These are phyloP conservation scores for Yamadazyma scolyti DNA, from an alignment of 805 yeast species.

Conservation along the genomic window DNA sequence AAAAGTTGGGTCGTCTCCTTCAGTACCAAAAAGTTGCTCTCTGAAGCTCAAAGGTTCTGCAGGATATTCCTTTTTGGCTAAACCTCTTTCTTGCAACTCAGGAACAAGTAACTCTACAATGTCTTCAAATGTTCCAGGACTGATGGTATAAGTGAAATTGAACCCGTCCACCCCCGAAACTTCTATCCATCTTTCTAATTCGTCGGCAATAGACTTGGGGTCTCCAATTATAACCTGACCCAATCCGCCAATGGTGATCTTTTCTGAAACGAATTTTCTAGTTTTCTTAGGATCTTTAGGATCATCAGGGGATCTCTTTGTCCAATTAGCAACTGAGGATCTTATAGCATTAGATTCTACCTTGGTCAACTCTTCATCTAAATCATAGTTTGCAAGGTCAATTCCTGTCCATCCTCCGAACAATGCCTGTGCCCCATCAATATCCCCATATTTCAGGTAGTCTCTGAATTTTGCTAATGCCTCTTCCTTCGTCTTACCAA, in stretches of 20 bases:
- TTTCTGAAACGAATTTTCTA: conserved; percentile 23
- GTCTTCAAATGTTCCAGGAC: conserved; percentile 34
- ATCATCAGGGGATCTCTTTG: conserved; percentile 25
- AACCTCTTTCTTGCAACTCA: conserved; percentile 31
- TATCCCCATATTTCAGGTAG: conserved; percentile 28
- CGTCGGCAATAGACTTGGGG: conserved; percentile 35
- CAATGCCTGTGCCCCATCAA: conserved; percentile 38
- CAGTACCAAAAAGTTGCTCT: conserved; percentile 31
- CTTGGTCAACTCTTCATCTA: conserved; percentile 25
- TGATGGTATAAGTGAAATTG: conserved; percentile 34
- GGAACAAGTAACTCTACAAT: conserved; percentile 35
- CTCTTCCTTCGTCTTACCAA: conserved; percentile 41
- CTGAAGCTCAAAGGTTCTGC: conserved; percentile 31
- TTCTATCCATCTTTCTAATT: conserved; percentile 35
- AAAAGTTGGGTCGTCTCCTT: conserved; percentile 16
- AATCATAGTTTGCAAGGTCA: conserved; percentile 30
- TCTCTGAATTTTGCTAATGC: conserved; percentile 36
- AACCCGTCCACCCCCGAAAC: conserved; percentile 42
- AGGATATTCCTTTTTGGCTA: conserved; percentile 34
- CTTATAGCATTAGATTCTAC: conserved; percentile 31
- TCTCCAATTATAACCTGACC: conserved; percentile 35
- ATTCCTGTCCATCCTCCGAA: conserved; percentile 42
- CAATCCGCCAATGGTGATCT: conserved; percentile 22
- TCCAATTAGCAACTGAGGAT: conserved; percentile 29
- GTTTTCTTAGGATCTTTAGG: conserved; percentile 17